Evolutionary conservation across 225 moss, liverwort and hornwort genomes (phyloP), one percentile per base, ranked within the genome.

Genomic region (Climacium dendroides): DNA sequence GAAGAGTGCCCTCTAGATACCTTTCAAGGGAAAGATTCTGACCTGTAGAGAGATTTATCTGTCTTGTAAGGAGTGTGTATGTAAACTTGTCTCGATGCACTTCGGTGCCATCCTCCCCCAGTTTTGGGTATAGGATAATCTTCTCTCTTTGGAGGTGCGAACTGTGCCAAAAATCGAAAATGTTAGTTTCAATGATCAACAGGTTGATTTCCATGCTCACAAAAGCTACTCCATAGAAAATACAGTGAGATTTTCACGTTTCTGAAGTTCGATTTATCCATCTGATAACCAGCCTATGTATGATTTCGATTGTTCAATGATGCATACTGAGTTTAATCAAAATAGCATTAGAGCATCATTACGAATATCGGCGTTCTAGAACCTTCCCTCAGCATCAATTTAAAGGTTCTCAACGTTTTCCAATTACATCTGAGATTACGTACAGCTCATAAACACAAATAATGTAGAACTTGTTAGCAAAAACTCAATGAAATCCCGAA

Each of bases 31-130:
- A 60, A 60, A 41, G 39, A 85, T 37, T 29, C 88, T 80, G 41
- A 92, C 89, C 82, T 92, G 78, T 92, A 93, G 35, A 90, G 88
- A 60, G 92, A 72, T 62, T 83, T 90, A 1, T 86, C 84, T 19
- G 88, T 89, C 79, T 89, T 93, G 74, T 87, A 93, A 16, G 93
- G 90, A 39, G 74, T 86, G 15, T 15, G 80, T 62, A n/a, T 74
- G 58, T 72, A 85, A 52, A 89, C 84, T 83, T 87, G 89, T 88
- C 60, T 90, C 50, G 90, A 87, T 47, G 90, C 74, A 86, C 90
- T 89, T 64, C 82, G 84, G 85, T 89, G 90, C 93, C 92, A 93
- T 59, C 92, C 92, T 78, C 93, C 90, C 28, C 93, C 93, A 25
- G 89, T 92, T 71, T 85, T 90, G 14, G 92, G 88, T 47, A 4